Base-by-base conservation (phyloP, 163 green algal genomes). In the Scenedesmus sp. region DNA sequence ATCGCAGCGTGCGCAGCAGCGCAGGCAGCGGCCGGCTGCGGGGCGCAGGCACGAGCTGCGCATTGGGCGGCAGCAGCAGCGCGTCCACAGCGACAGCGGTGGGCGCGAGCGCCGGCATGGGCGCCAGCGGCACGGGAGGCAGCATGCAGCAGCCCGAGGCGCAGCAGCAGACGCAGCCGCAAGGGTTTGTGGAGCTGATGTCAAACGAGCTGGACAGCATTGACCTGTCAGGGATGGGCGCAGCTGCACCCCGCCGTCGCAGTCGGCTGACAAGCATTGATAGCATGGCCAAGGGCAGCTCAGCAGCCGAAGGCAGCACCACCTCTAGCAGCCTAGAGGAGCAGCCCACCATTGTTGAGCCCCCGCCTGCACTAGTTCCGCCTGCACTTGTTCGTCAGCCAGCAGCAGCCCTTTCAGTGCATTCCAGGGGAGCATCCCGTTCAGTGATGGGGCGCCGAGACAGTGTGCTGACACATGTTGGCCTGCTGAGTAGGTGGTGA, bases 311-410 rank as follows among this genome's bases (percentile, higher is more conserved):
- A 49, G 30, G 61, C 44, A 90, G 85, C 85, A 78, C 46, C 13
- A 72, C 61, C 16, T 79, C 72, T 26, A 91, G 87, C 78, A 79
- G 22, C 20, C 65, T 91, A n/a, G 87, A 91, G 44, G 56, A 91
- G 49, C 87, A 91, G 59, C 78, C 79, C 33, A 91, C 87, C 24
- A 70, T 91, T 81, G 87, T 91, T 22, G 88, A 84, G 44, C 88
- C 65, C 20, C n/a, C n/a, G n/a, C n/a, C n/a, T n/a, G n/a, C n/a
- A n/a, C n/a, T n/a, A n/a, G n/a, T n/a, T n/a, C 65, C 81, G 9
- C 88, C 88, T 26, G 16, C 73, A n/a, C 56, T 88, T 83, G 78
- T n/a, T 56, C 56, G 88, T 24, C 88, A 92, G 83, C 81, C 30
- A 89, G 81, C 70, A 85, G 61, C 68, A 87, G 72, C 5, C 88